These are phyloP conservation scores for Fonsecaea pedrosoi DNA, from an alignment of 2,329 filamentous ascomycete genomes.

Conservation along the genomic window DNA sequence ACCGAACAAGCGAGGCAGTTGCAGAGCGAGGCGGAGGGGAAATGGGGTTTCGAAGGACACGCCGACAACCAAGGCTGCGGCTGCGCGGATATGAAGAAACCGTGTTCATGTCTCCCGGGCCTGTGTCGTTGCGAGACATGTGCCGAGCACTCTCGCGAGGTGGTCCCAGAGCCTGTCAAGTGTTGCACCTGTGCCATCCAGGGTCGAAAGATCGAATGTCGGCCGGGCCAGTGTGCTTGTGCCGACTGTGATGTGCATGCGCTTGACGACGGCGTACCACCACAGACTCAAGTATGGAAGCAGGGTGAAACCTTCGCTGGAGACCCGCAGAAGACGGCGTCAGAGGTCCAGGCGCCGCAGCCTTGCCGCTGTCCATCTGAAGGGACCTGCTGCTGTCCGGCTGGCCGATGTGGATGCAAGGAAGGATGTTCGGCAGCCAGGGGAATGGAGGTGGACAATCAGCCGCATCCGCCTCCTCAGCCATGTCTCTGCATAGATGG, in stretches of 20 bases:
- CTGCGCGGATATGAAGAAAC: neutral
- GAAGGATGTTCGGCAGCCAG: neutral
- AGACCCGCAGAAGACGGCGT: neutral
- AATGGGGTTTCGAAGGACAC: slow-evolving; percentile 7
- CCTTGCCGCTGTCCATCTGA: neutral
- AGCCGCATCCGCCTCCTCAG: neutral
- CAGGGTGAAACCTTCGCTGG: neutral
- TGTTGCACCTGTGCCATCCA: neutral
- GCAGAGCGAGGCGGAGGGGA: neutral
- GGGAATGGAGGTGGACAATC: neutral
- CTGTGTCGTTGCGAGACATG: slow-evolving; percentile 7
- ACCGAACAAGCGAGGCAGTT: slow-evolving; percentile 14
- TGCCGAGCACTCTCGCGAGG: neutral
- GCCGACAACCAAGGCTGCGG: slow-evolving; percentile 3
- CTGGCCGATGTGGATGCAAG: neutral
- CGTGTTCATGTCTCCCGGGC: slow-evolving; percentile 16
- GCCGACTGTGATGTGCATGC: neutral
- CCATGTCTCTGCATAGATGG: neutral
- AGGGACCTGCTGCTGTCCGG: neutral
- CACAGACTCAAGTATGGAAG: neutral
- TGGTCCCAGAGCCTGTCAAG: neutral
- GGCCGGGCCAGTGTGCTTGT: neutral
- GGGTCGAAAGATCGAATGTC: neutral
- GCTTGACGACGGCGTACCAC: neutral
- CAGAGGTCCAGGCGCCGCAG: neutral